Percentiles rank a stretch among this genome's conserved stretches.
Evolutionary conservation across 768 basidiomycete genomes (phyloP).

Genomic region (Tylopilus felleus): DNA sequence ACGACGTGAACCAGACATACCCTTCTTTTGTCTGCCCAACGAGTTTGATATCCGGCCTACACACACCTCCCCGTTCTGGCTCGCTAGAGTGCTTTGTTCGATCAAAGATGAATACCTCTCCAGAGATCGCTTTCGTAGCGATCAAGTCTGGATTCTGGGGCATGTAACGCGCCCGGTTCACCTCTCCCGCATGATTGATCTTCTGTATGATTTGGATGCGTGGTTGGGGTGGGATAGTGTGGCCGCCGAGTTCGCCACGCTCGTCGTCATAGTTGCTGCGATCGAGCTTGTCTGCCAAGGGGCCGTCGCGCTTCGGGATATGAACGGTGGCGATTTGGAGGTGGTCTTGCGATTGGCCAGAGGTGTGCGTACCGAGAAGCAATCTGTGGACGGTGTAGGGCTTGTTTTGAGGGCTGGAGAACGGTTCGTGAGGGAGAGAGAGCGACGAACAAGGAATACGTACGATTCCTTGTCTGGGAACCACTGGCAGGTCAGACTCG

Average conservation of each 20-base stretch:
- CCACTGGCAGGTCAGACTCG: constrained; percentile 97
- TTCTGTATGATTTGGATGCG: constrained; percentile 87
- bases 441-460: constrained; percentile 28
- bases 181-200: constrained; percentile 94
- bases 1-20: constrained; percentile 42
- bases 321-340: constrained; percentile 94
- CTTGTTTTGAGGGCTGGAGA: constrained; percentile 76
- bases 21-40: constrained; percentile 93
- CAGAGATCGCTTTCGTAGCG: constrained; percentile 89
- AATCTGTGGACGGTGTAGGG: constrained; percentile 94
- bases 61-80: constrained; percentile 78
- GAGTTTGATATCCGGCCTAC: constrained; percentile 87
- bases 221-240: constrained; percentile 79
- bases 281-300: constrained; percentile 74
- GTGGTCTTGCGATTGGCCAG: constrained; percentile 89
- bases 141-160: constrained; percentile 97
- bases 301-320: constrained; percentile 78
- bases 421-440: not conserved
- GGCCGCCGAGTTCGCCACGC: constrained; percentile 90
- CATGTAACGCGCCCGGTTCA: constrained; percentile 98
- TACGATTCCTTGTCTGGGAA: constrained; percentile 95
- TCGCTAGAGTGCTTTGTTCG: constrained; percentile 95
- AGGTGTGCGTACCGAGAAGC: constrained; percentile 96
- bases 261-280: constrained; percentile 85
- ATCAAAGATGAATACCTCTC: constrained; percentile 94